Conservation (phyloP, 306 rosid genomes). For the Fragaria ananassa region DNA sequence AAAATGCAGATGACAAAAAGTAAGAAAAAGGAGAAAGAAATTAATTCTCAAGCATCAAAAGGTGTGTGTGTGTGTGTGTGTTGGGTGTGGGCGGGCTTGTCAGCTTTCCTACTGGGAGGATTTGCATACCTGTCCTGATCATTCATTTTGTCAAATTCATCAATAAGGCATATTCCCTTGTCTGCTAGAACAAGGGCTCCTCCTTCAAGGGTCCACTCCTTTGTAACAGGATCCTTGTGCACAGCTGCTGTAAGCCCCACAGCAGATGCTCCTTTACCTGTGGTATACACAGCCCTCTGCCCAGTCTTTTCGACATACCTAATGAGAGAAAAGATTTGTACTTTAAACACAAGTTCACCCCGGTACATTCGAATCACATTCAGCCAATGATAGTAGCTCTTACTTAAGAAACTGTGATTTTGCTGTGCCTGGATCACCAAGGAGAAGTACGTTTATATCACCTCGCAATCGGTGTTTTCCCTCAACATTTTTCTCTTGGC, state of each 20-base stretch:
- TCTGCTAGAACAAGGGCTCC: slow-evolving; percentile 99
- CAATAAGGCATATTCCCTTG: slow-evolving; percentile 95
- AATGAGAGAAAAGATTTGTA: not conserved
- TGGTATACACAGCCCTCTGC: slow-evolving; percentile 96
- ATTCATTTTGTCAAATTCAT: slow-evolving; percentile 99
- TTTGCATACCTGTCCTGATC: slow-evolving; percentile 85
- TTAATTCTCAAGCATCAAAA: slow-evolving; percentile 7
- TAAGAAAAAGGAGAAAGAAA: not conserved
- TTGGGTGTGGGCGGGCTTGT: not conserved
- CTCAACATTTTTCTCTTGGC: slow-evolving; percentile 86
- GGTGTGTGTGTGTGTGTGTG: too few relatives aligned
- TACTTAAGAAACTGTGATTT: slow-evolving; percentile 98
- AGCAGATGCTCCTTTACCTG: slow-evolving; percentile 99
- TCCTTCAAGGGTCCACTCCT: slow-evolving; percentile 99
- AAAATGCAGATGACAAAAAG: slow-evolving; percentile 4
- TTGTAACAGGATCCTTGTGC: slow-evolving; percentile 95
- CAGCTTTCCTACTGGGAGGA: not conserved
- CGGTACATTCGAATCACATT: not conserved
- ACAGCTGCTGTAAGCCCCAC: slow-evolving; percentile 99
- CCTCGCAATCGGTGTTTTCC: slow-evolving; percentile 91
- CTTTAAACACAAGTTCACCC: slow-evolving; percentile 8
- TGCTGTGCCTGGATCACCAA: slow-evolving; percentile 99
- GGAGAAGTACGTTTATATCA: slow-evolving; percentile 90
- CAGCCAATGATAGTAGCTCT: slow-evolving; percentile 26
- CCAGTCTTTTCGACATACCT: slow-evolving; percentile 98